phyloP scores from a whole-genome alignment of 805 yeast species.

The Cyberlindnera euphorbiae region DNA sequence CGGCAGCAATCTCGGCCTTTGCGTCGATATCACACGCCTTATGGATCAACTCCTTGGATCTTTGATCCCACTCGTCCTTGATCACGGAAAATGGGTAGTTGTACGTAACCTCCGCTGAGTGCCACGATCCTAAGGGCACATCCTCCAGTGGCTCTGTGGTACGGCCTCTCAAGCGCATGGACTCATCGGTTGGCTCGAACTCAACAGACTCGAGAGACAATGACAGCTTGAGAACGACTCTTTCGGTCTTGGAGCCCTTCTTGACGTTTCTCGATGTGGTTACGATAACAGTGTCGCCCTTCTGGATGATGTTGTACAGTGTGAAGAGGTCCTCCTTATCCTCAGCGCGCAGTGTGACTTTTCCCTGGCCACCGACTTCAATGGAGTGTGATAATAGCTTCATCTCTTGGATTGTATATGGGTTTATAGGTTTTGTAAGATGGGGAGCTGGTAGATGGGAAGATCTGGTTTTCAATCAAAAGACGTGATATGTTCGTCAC shows the following conservation, averaged over 20 bases:
- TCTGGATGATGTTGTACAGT: constrained; percentile 70
- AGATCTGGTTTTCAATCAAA: constrained; percentile 1
- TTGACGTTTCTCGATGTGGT: constrained; percentile 64
- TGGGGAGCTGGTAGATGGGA: too few relatives aligned
- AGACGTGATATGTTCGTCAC: neutral
- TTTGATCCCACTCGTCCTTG: constrained; percentile 78
- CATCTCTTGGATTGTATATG: constrained; percentile 33
- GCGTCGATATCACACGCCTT: constrained; percentile 71
- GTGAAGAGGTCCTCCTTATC: constrained; percentile 93
- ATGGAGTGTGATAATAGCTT: constrained; percentile 46
- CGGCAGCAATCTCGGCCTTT: constrained; percentile 90
- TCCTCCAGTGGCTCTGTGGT: constrained; percentile 62
- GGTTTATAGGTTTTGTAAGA: too few relatives aligned
- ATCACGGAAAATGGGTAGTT: constrained; percentile 61
- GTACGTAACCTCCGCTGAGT: constrained; percentile 77
- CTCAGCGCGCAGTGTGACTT: constrained; percentile 66
- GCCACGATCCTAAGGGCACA: constrained; percentile 82
- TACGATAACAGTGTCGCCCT: constrained; percentile 69
- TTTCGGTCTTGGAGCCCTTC: constrained; percentile 30
- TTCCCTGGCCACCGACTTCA: constrained; percentile 59
- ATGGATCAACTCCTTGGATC: constrained; percentile 56
- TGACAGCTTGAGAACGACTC: constrained; percentile 57
- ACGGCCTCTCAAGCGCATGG: constrained; percentile 75
- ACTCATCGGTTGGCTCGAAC: constrained; percentile 72
- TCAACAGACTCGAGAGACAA: constrained; percentile 65